Base-by-base conservation (phyloP, 129 eudicot species). In the Artemisia annua region DNA sequence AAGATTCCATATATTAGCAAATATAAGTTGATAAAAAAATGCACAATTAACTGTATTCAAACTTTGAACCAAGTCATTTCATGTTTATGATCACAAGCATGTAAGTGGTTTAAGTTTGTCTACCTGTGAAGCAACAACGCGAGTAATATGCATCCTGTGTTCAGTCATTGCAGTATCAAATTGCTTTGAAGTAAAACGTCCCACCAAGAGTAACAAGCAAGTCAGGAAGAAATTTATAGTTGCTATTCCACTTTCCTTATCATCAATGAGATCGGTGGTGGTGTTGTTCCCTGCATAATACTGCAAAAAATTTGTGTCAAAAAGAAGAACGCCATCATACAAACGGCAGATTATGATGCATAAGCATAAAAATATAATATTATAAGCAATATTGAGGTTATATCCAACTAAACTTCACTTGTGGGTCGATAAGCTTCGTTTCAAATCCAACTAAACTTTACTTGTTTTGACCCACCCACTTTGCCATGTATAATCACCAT, bases 101-200 rank as follows among this genome's bases (percentile, higher is more conserved):
- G 46, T 8, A 39, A 39, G 46, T 39, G 46, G 46, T 39, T 39
- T 39, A 39, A 0, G 46, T 39, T 7, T 35, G 54, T 46, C 69
- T 85, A 92, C 98, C 98, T 87, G 96, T 73, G 95, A 85, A 66
- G 81, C 67, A 54, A 92, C 88, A 80, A 82, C 83, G 63, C 83
- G 79, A 73, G 80, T 82, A 39, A 89, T 84, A 64, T 79, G 81
- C 62, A 76, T 46, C 70, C 87, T 87, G 81, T 81, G 78, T 46
- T 89, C 95, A 43, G 81, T 10, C 80, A 85, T 78, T 43, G 87
- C 85, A 72, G 72, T 78, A 71, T 75, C 91, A 74, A 89, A 89
- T 70, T 90, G 89, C 64, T 84, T 88, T 67, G 68, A 67, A 83
- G 78, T 75, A 79, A 90, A 75, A 30, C 87, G 92, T 8, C 98